Base-by-base conservation (phyloP, 768 basidiomycete species). In the Crassisporium funariophilum region DNA sequence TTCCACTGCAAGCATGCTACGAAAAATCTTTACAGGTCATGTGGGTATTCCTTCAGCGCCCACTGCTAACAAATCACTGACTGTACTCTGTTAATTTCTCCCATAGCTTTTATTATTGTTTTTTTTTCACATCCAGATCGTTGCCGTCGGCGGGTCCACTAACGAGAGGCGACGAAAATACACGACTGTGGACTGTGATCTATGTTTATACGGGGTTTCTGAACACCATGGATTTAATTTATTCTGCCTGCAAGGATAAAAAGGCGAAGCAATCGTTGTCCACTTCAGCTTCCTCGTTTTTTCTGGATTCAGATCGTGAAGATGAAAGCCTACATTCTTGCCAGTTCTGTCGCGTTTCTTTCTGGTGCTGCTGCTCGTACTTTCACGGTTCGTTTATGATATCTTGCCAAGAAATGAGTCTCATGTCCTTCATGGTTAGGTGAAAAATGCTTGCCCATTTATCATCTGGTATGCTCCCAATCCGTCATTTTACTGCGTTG, bases 381-480 rank as follows among this genome's bases (percentile, higher is more conserved):
- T 20, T 75, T 87, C 52, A 81, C 77, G 0, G 80, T 81, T 38
- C 11, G 65, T 54, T 5, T 22, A n/a, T n/a, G n/a, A n/a, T n/a
- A n/a, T 31, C 21, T 4, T 35, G 19, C 22, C 2, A 21, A 8
- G 16, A 21, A 13, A 24, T 17, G 8, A 27, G 21, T 22, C 16
- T 35, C 23, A 35, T 20, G 5, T 20, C 34, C 46, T 25, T 27
- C 27, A 20, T 41, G 17, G 10, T 40, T 33, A 73, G 72, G 77
- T 82, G 19, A 70, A 72, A 57, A 87, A 86, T 65, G 71, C 65
- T 2, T 86, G 85, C 56, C 75, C 82, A 0, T 86, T 83, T 64
- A 86, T 83, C 3, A 74, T 86, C 49, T 86, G 85, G 85, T 84
- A 56, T 8, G 17, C 12, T 13, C 35, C 33, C 34, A 13, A 12